phyloP scores from a whole-genome alignment of 257 asterid species.

The Parsonsia alboflavescens region DNA sequence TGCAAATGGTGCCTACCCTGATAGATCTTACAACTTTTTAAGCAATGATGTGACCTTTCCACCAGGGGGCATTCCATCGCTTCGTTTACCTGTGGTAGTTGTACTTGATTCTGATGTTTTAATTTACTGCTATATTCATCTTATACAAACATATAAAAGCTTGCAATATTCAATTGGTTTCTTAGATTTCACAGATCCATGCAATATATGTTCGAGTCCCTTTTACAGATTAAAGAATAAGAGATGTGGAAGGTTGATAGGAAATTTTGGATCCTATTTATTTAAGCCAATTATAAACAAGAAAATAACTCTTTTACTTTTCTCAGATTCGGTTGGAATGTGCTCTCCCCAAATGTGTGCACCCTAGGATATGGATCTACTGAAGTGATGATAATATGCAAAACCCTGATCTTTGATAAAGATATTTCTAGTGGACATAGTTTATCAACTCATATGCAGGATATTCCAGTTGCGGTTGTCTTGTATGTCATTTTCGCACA shows the following conservation, averaged over 20 bases:
- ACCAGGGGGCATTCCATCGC: conserved; percentile 62
- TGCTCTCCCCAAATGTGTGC: not conserved
- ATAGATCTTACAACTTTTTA: conserved; percentile 46
- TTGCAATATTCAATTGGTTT: not conserved
- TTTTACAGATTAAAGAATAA: not conserved
- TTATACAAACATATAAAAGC: not conserved
- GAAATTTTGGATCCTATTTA: too few relatives aligned
- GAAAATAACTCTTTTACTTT: not conserved
- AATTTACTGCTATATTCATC: not conserved
- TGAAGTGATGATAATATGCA: not conserved
- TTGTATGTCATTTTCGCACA: not conserved
- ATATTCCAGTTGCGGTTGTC: not conserved
- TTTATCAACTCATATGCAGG: not conserved
- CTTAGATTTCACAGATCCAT: not conserved
- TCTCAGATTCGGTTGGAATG: not conserved
- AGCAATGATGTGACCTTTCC: conserved; percentile 61
- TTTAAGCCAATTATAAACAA: not conserved
- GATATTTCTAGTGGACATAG: too few relatives aligned
- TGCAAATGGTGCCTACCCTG: conserved; percentile 61
- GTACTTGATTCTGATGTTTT: conserved; percentile 27
- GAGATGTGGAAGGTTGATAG: not conserved
- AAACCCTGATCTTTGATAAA: not conserved
- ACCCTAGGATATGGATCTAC: not conserved
- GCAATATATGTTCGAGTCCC: not conserved
- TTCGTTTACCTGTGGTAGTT: conserved; percentile 95